Evolutionary conservation across 2,329 filamentous ascomycete species (phyloP).

Genomic region (Stachybotrys chlorohalonatus): DNA sequence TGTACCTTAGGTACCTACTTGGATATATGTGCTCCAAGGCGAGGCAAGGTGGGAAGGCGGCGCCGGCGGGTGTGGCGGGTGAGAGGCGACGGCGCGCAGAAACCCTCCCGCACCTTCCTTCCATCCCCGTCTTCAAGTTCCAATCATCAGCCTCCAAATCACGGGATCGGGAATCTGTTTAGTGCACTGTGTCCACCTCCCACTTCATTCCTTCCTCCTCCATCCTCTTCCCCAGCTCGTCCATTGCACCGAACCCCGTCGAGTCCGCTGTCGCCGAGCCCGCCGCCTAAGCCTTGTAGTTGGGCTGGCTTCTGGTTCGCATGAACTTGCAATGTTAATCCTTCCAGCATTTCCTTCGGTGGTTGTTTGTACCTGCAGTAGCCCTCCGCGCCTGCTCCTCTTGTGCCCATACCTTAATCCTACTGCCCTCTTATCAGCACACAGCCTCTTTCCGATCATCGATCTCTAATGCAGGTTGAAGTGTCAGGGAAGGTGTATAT

Average conservation of each 20-base stretch:
- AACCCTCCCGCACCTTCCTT: too few species aligned
- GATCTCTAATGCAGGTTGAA: too few species aligned
- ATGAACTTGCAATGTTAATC: not conserved
- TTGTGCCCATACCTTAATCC: not conserved
- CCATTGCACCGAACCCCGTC: not conserved
- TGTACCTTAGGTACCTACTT: too few species aligned
- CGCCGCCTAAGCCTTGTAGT: not conserved
- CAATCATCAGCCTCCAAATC: too few species aligned
- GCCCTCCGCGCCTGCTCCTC: too few species aligned
- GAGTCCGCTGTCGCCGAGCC: not conserved
- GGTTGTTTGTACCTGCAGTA: not conserved
- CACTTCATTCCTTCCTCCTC: not conserved
- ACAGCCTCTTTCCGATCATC: too few species aligned
- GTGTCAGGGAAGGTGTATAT: too few species aligned
- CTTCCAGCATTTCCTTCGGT: not conserved
- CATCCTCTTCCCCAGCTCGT: not conserved
- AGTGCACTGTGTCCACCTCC: not conserved
- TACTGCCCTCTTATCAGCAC: not conserved
- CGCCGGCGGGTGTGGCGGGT: not conserved
- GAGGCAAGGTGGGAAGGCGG: not conserved
- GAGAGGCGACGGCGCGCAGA: too few species aligned
- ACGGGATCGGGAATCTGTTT: too few species aligned
- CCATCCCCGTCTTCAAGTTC: too few species aligned
- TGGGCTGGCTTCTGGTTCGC: too few species aligned
- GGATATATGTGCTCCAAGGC: too few species aligned